phyloP scores from a whole-genome alignment of 164 flowering plant species.

The Vitis rupestris region DNA sequence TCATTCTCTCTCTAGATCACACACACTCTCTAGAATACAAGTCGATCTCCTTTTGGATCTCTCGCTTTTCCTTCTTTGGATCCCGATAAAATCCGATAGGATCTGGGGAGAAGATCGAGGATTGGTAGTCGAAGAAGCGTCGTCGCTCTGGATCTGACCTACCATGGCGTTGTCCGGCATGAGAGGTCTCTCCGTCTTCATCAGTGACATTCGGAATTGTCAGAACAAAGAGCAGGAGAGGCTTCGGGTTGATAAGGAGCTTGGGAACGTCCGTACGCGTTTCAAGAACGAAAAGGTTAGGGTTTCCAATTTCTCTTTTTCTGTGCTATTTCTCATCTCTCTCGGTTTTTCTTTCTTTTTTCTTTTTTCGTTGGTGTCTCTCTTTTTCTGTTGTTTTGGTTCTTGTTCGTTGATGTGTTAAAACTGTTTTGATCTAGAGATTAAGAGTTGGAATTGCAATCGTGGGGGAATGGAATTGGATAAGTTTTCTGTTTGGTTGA shows the following conservation, averaged over 20 bases:
- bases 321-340: background rate
- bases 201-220: constrained; percentile 90
- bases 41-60: background rate
- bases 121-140: constrained; percentile 13
- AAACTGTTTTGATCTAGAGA: background rate
- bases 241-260: constrained; percentile 90
- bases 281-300: constrained; percentile 89
- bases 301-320: constrained; percentile 12
- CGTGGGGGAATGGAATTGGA: no score
- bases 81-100: constrained; percentile 3
- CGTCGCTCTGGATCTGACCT: constrained; percentile 49
- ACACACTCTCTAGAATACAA: background rate
- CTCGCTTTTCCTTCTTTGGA: background rate
- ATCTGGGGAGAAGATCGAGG: constrained; percentile 4
- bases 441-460: no score
- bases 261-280: constrained; percentile 84
- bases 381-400: background rate
- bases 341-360: background rate
- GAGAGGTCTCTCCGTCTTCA: constrained; percentile 98
- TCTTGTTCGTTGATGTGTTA: background rate
- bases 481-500: no score
- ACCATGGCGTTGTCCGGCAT: constrained; percentile 89
- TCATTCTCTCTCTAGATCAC: constrained; percentile 3
- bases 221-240: constrained; percentile 90
- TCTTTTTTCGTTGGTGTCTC: background rate